Conservation (phyloP, 2,329 filamentous ascomycete genomes). For the Penicillium sp. region DNA sequence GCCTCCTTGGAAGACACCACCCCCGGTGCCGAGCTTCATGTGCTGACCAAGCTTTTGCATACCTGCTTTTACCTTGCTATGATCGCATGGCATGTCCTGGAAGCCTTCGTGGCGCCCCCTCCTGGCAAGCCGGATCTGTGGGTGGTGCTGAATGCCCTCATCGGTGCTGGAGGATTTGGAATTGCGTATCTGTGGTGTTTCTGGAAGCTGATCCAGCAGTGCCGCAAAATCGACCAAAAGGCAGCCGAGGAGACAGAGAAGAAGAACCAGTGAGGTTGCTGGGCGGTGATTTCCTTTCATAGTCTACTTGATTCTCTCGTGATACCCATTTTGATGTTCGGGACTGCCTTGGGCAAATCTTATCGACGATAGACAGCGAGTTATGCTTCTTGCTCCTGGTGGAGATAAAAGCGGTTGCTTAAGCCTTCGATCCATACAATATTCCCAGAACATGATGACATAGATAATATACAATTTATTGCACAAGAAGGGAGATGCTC, state of each 20-base stretch:
- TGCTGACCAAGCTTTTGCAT: constrained; percentile 63
- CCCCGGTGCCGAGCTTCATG: constrained; percentile 40
- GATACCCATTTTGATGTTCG: no score
- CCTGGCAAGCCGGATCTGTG: constrained; percentile 78
- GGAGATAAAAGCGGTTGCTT: no score
- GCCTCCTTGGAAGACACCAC: constrained; percentile 26
- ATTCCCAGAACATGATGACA: no score
- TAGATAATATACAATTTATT: no score
- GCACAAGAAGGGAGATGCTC: no score
- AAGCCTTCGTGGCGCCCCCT: constrained; percentile 61
- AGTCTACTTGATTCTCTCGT: no score
- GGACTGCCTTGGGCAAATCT: no score
- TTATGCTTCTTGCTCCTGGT: no score
- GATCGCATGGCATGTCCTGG: constrained; percentile 69
- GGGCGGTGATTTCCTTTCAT: neutral
- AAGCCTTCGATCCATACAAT: no score
- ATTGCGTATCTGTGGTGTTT: constrained; percentile 89
- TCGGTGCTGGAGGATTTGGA: constrained; percentile 76
- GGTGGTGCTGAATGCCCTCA: constrained; percentile 80
- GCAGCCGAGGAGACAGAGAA: constrained; percentile 23
- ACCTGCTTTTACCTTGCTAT: constrained; percentile 67
- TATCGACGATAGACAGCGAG: no score
- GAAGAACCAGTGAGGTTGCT: constrained; percentile 33
- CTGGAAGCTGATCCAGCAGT: constrained; percentile 47
- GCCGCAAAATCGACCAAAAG: constrained; percentile 21